Base-by-base conservation (phyloP, 1,139 yeast species). In the Debaryomycetaceae sp. region DNA sequence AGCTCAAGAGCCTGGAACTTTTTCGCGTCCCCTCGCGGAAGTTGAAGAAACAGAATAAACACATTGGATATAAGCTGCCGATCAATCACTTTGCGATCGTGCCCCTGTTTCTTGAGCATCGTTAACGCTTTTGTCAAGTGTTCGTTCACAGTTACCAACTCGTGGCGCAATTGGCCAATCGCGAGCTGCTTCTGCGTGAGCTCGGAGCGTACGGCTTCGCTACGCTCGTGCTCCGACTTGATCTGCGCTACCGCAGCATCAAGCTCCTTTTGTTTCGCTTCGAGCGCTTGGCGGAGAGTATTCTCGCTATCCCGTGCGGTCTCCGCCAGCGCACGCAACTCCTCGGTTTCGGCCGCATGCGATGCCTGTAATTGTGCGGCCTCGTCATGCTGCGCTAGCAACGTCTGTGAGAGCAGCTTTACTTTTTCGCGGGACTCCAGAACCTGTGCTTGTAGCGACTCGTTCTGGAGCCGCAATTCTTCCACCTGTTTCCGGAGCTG, bases 11-110 rank as follows among this genome's bases (percentile, higher is more conserved):
- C 94, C 58, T 90, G 97, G 47, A 80, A 90, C 52, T 90, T 85
- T 53, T 87, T 90, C 11, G 95, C 72, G 49, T 90, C 99, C 2
- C 93, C 95, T 37, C 98, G 64, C 5, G 95, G 96, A 23, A 90
- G 66, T 29, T 79, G 80, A 13, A 90, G 67, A 54, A 87, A 90
- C 29, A 93, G 83, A 15, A 92, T 70, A 29, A 90, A 58, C 33
- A 92, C 65, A 49, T 90, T 90, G 3, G 96, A 79, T 4, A 92
- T 75, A 34, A 90, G 68, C 50, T 86, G 94, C 46, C 81, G 79
- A 48, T 87, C 97, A 2, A 87, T 85, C 5, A 78, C 67, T 33
- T 80, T 86, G 27, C 58, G 52, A 33, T 75, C 76, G 25, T 55
- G 53, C 30, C 70, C 76, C 41, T 77, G 76, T 45, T 86, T 86